Evolutionary conservation across 768 basidiomycete genomes (phyloP).

Genomic region (Macrolepiota dolichaula): DNA sequence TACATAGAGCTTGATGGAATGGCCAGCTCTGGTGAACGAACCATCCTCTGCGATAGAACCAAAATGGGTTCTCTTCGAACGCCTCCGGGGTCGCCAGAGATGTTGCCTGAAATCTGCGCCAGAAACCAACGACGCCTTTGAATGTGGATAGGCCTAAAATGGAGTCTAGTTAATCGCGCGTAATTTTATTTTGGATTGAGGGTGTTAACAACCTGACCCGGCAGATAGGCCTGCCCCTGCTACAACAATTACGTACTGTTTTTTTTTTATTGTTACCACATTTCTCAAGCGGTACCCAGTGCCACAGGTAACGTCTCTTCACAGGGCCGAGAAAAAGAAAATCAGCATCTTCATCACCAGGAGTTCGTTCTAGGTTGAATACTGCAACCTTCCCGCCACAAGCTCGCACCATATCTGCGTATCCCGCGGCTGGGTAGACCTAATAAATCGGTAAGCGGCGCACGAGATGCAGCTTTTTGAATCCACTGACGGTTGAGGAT

Average conservation of each 20-base stretch:
- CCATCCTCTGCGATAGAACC: slow-evolving; percentile 51
- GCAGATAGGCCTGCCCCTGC: slow-evolving; percentile 65
- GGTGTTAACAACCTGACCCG: slow-evolving; percentile 42
- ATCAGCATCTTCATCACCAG: slow-evolving; percentile 39
- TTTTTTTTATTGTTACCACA: no score
- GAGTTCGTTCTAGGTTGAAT: slow-evolving; percentile 33
- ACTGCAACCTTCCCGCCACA: slow-evolving; percentile 38
- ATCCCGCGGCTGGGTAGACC: slow-evolving; percentile 43
- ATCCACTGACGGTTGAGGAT: slow-evolving; percentile 41
- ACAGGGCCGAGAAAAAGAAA: slow-evolving; percentile 49
- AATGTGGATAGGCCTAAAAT: slow-evolving; percentile 44
- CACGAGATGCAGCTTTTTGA: no score
- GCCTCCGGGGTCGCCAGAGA: slow-evolving; percentile 51
- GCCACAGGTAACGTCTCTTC: slow-evolving; percentile 19
- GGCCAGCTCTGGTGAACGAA: slow-evolving; percentile 20
- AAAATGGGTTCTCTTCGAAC: slow-evolving; percentile 43
- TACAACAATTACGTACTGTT: slow-evolving; percentile 34
- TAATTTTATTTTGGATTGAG: neutral
- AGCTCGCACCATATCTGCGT: slow-evolving; percentile 28
- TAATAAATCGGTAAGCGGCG: slow-evolving; percentile 13
- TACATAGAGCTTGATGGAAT: neutral
- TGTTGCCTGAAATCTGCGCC: slow-evolving; percentile 48
- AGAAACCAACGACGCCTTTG: slow-evolving; percentile 47
- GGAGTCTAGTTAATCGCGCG: no score
- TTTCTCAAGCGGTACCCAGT: no score